These are phyloP conservation scores for Coemansia sp. DNA, from an alignment of 192 early-diverging fungal genomes.

Conservation along the genomic window DNA sequence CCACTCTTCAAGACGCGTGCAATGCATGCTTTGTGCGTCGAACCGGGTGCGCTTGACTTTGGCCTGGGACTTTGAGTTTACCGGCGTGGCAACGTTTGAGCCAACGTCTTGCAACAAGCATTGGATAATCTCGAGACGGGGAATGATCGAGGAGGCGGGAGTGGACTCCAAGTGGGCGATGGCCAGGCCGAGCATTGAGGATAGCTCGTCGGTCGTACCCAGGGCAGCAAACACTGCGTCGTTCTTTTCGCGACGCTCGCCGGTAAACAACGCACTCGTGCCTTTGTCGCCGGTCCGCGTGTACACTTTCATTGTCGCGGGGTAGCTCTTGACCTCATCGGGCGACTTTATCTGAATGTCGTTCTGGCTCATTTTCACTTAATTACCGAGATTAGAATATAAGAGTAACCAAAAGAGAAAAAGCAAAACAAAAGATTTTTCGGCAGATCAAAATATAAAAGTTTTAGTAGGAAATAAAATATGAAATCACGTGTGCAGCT, in stretches of 20 bases:
- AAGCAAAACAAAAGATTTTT: neutral
- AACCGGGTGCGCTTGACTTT: constrained; percentile 74
- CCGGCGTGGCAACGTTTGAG: constrained; percentile 90
- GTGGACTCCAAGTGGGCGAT: constrained; percentile 39
- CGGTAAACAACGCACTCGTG: constrained; percentile 84
- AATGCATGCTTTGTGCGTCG: constrained; percentile 66
- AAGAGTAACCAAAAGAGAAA: neutral
- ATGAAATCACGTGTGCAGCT: neutral
- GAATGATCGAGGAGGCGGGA: constrained; percentile 11
- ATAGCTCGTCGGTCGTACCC: constrained; percentile 85
- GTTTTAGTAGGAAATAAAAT: neutral
- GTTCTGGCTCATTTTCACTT: constrained; percentile 12
- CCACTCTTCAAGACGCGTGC: constrained; percentile 73
- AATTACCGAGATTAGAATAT: neutral
- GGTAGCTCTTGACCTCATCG: constrained; percentile 49
- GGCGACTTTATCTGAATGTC: constrained; percentile 37
- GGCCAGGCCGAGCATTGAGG: constrained; percentile 57
- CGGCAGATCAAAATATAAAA: too few relatives aligned
- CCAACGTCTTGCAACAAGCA: constrained; percentile 86
- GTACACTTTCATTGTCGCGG: constrained; percentile 71
- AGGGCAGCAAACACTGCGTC: constrained; percentile 91
- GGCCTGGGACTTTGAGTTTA: constrained; percentile 58
- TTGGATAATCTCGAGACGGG: constrained; percentile 70
- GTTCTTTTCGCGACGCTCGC: constrained; percentile 84
- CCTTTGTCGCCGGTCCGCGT: constrained; percentile 94